Evolutionary conservation across 2,329 filamentous ascomycete genomes (phyloP), one percentile per base, ranked within the genome.

Genomic region (Penicillium sp.): DNA sequence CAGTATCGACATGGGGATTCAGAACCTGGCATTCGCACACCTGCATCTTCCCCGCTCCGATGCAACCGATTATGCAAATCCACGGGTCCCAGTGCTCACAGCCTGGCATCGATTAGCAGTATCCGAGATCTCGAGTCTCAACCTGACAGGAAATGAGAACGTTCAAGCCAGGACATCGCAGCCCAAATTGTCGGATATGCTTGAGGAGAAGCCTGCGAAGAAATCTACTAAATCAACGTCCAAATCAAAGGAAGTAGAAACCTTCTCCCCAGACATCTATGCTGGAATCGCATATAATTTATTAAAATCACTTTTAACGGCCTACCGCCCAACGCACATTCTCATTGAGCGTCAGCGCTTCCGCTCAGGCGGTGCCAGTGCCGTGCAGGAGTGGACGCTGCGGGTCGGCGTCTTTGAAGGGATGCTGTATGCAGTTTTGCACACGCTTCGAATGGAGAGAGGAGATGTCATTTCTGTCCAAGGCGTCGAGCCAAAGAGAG

Each of bases 1-100:
- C 32, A 92, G 89, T 67, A 88, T 95, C 57, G 90, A 95, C 70
- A 88, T 94, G 84, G 90, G 90, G 4, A 88, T 95, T 60, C 85
- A 84, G 41, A 95, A 95, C 68, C 77, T 95, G 4, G 90, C 89
- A 1, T 90, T 85, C 68, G 89, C 88, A 59, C 79, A 90, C 56
- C 71, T 89, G 31, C 65, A 74, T 16, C 66, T 81, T 48, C 55
- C 59, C 44, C 53, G 59, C 29, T 27, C 48, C 24, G 27, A 41
- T 7, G 31, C 16, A 11, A 32, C 34, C 5, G 51, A 34, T 13
- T 4, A 44, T 31, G 27, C 5, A 13, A 32, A 21, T 11, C 31
- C 36, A 4, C 31, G 21, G 43, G 22, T 16, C 2, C 59, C 58
- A 5, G 45, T 57, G 27, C 14, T 78, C 4, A 71, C 66, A 16